Percentiles rank a stretch among this genome's conserved stretches.
Conservation (phyloP, 2,329 filamentous ascomycete genomes). For the Cercospora zeae-maydis region DNA sequence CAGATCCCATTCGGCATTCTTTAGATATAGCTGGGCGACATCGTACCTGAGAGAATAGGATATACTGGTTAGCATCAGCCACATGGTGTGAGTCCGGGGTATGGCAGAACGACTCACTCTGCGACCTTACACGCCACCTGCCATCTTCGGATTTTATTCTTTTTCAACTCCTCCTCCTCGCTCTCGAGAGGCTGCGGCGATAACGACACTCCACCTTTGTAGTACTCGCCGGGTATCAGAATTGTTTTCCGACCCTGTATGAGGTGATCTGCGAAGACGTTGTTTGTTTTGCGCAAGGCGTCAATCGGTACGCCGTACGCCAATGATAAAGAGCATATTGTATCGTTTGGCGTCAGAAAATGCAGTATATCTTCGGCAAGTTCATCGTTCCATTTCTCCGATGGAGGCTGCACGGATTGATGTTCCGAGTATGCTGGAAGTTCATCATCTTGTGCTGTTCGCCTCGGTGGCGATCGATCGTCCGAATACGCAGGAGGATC, state of each 20-base stretch:
- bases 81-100: not conserved
- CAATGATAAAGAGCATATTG: constrained; percentile 64
- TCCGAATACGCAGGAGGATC: constrained; percentile 62
- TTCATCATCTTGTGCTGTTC: constrained; percentile 35
- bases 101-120: constrained; percentile 54
- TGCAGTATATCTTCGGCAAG: constrained; percentile 65
- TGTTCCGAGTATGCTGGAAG: constrained; percentile 46
- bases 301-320: constrained; percentile 65
- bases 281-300: constrained; percentile 63
- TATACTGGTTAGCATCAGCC: constrained; percentile 41
- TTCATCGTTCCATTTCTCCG: constrained; percentile 36
- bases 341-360: constrained; percentile 70
- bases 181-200: constrained; percentile 69
- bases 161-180: constrained; percentile 69
- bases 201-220: constrained; percentile 63
- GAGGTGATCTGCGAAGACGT: constrained; percentile 67
- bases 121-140: constrained; percentile 75
- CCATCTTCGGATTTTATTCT: constrained; percentile 67
- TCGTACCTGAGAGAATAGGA: constrained; percentile 53
- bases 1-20: constrained; percentile 65
- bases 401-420: constrained; percentile 24
- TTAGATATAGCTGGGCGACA: constrained; percentile 69
- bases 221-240: constrained; percentile 67
- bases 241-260: constrained; percentile 66
- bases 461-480: constrained; percentile 15